A percentile compares a stretch with the other conserved stretches of the same genome.
Conservation (phyloP, 2,329 filamentous ascomycete species). For the Cladorrhinum sp. region DNA sequence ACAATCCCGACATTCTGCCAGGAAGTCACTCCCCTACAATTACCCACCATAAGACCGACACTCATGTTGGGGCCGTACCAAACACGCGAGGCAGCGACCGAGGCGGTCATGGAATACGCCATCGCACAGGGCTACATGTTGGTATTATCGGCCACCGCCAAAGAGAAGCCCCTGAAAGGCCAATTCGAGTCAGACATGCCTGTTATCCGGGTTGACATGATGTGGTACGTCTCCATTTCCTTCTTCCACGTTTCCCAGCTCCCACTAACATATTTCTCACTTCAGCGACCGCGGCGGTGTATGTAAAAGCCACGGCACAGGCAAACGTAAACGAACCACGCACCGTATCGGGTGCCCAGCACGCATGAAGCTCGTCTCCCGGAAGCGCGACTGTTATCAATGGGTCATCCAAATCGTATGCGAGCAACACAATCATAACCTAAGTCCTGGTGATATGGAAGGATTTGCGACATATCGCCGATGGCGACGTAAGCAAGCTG, state of each 20-base stretch:
- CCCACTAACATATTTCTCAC: background rate
- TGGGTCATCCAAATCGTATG: constrained; percentile 25
- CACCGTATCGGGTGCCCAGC: constrained; percentile 23
- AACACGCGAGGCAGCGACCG: constrained; percentile 14
- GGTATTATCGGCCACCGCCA: constrained; percentile 16
- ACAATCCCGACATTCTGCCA: constrained; percentile 13
- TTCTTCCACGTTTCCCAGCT: background rate
- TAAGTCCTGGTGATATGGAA: constrained; percentile 21
- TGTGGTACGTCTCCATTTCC: constrained; percentile 6
- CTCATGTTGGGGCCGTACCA: constrained; percentile 26
- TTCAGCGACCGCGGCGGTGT: constrained; percentile 20
- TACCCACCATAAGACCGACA: constrained; percentile 18
- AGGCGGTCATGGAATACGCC: constrained; percentile 22
- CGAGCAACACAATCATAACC: constrained; percentile 27
- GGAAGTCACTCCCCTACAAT: constrained; percentile 17
- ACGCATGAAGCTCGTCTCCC: constrained; percentile 23
- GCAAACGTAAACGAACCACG: constrained; percentile 22
- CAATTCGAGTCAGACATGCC: constrained; percentile 11
- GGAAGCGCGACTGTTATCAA: constrained; percentile 21
- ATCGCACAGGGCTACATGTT: constrained; percentile 26
- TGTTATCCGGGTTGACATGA: constrained; percentile 22
- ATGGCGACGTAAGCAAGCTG: constrained; percentile 19
- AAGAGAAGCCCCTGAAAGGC: constrained; percentile 15
- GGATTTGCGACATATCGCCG: constrained; percentile 23
- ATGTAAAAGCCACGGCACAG: constrained; percentile 22